Conservation (phyloP, 176 grass and related monocot genomes). For the Avena sativa region DNA sequence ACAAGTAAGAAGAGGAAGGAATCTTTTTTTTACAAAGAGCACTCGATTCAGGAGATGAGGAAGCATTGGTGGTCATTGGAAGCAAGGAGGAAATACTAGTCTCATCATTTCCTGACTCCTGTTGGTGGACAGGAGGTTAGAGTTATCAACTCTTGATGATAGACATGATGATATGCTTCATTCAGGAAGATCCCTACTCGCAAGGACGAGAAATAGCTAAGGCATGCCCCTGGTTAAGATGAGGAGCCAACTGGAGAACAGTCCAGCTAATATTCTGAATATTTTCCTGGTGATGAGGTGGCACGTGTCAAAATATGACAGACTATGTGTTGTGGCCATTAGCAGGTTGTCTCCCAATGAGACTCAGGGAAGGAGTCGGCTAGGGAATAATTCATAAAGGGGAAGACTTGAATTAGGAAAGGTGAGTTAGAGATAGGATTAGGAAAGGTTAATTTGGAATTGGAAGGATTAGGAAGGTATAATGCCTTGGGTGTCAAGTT, state of each 20-base stretch:
- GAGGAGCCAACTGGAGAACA: background rate
- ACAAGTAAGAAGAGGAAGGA: background rate
- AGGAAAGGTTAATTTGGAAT: too few relatives aligned
- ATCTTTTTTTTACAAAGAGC: background rate
- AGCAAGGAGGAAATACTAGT: conserved; percentile 8
- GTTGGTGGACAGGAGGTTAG: background rate
- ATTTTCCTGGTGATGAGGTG: background rate
- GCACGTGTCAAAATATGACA: conserved; percentile 8
- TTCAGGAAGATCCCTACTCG: conserved; percentile 17
- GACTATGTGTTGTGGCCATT: too few relatives aligned
- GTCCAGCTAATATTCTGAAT: background rate
- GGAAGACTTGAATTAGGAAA: too few relatives aligned
- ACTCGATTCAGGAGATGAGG: background rate
- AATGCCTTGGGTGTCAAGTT: too few relatives aligned
- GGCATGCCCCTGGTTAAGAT: background rate
- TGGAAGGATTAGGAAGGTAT: too few relatives aligned
- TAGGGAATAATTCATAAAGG: too few relatives aligned
- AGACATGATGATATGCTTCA: conserved; percentile 1
- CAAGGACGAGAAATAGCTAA: conserved; percentile 1
- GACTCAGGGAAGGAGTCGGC: too few relatives aligned
- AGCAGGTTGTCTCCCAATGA: too few relatives aligned
- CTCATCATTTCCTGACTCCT: background rate
- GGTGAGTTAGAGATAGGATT: too few relatives aligned
- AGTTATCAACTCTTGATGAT: conserved; percentile 8
- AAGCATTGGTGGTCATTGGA: background rate